Percentiles rank a stretch among this genome's conserved stretches.
These are phyloP conservation scores for Globisporangium echinulatum DNA, from an alignment of 352 stramenopile genomes.

Conservation along the genomic window DNA sequence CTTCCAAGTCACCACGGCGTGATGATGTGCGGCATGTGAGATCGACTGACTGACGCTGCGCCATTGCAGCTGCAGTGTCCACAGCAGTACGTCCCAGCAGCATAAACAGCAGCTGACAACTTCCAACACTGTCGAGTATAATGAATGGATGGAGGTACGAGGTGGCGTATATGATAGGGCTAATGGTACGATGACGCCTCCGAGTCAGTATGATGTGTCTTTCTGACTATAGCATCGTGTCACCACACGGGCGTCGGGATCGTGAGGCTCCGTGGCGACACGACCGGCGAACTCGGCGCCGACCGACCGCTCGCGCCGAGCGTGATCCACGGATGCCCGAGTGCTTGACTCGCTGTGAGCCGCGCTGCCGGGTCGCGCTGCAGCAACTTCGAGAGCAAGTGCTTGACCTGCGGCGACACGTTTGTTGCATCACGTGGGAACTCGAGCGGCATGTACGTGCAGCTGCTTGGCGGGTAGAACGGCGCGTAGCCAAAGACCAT, in stretches of 20 bases:
- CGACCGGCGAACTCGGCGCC: conserved; percentile 28
- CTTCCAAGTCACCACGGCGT: conserved; percentile 23
- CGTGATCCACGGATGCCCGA: conserved; percentile 83
- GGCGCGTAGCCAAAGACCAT: conserved; percentile 69
- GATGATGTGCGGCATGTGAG: no score
- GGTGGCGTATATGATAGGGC: not conserved
- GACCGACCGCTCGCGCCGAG: conserved; percentile 23
- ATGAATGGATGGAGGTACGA: no score
- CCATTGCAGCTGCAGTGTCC: not conserved
- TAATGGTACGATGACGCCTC: conserved; percentile 1
- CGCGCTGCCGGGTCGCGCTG: conserved; percentile 60
- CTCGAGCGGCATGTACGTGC: conserved; percentile 51
- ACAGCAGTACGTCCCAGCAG: not conserved
- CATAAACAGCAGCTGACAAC: not conserved
- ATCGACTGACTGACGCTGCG: no score
- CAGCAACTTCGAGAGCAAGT: conserved; percentile 68
- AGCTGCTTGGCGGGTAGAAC: conserved; percentile 66
- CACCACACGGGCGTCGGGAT: conserved; percentile 7
- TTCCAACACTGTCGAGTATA: no score
- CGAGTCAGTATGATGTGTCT: not conserved
- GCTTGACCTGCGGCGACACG: conserved; percentile 39
- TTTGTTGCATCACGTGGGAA: conserved; percentile 30
- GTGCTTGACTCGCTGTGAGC: conserved; percentile 70
- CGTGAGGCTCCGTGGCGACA: conserved; percentile 9
- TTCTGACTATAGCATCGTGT: not conserved